Evolutionary conservation across 1,284 basidiomycete species (phyloP), one percentile per base, ranked within the genome.

Genomic region (Pyrrhoderma noxium): DNA sequence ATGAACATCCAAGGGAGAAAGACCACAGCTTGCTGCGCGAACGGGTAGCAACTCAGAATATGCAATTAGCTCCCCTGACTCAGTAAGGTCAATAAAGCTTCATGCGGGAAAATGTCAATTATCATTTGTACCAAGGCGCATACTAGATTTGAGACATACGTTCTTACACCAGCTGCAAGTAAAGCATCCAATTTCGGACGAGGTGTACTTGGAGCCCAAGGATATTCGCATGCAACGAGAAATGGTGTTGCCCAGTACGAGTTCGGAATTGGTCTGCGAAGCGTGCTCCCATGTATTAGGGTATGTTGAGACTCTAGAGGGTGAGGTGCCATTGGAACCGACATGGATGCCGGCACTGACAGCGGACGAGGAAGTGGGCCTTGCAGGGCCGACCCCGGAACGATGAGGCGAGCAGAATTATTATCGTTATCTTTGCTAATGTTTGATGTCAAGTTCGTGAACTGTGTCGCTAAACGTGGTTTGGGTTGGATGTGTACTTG

Each of bases 201-300:
- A 62, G 9, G 61, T 54, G 65, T 71, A 58, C 53, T 56, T 9
- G 84, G 80, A 41, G 80, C 71, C 76, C 80, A 88, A 0, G 85
- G 85, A 62, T 88, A 88, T 62, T 89, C 85, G 73, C 83, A 86
- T 0, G 83, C 85, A 52, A 88, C 72, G 27, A 88, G 74, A 11
- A 71, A 67, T 0, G 79, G 73, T 0, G 84, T 85, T 0, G 84
- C 85, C 85, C 85, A 88, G 69, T 88, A 88, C 0, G 82, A 85
- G 66, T 88, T 88, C 11, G 82, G 82, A 60, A 88, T 80, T 21
- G 85, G 85, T 36, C 49, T 38, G 11, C 27, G 54, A 51, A 58
- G 22, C 59, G 62, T 27, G 55, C 40, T 0, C 66, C 63, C 8
- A 63, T 61, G 13, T 31, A 31, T 31, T 5, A 31, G 27, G 11